Conservation (phyloP, 371 early-diverging fungal genomes). For the Mortierella sp. region DNA sequence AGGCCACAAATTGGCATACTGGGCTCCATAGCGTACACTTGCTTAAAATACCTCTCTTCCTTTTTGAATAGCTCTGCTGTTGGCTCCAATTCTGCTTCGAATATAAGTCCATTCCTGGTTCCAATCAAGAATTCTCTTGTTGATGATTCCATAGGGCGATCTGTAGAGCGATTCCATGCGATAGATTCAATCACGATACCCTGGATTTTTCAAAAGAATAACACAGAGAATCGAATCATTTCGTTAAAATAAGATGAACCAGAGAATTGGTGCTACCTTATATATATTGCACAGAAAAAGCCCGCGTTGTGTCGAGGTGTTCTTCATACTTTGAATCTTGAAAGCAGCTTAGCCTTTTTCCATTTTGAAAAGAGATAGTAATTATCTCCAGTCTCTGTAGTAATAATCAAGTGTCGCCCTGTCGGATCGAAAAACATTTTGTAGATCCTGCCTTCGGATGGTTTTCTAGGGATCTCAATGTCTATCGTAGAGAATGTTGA, state of each 20-base stretch:
- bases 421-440: constrained; percentile 88
- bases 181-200: constrained; percentile 85
- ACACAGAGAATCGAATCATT: too few relatives aligned
- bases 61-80: constrained; percentile 85
- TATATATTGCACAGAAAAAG: too few relatives aligned
- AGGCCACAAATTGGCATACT: constrained; percentile 84
- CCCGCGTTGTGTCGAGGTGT: too few relatives aligned
- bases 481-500: constrained; percentile 63
- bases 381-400: constrained; percentile 88
- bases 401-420: constrained; percentile 87
- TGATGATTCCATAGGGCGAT: constrained; percentile 61
- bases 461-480: constrained; percentile 79
- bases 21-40: constrained; percentile 73
- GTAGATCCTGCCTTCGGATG: constrained; percentile 72
- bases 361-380: constrained; percentile 86
- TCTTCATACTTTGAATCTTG: constrained; percentile 70
- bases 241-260: too few relatives aligned
- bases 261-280: too few relatives aligned
- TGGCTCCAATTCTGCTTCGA: constrained; percentile 88
- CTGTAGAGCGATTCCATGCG: constrained; percentile 88
- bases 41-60: constrained; percentile 82
- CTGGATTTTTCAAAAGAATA: constrained; percentile 49
- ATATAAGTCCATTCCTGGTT: constrained; percentile 85
- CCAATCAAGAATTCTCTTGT: constrained; percentile 89
- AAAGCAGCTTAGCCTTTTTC: constrained; percentile 78